A percentile compares a stretch with the other conserved stretches of the same genome.
Evolutionary conservation across 2,329 filamentous ascomycete genomes (phyloP).

Genomic region (Trichoderma sp.): DNA sequence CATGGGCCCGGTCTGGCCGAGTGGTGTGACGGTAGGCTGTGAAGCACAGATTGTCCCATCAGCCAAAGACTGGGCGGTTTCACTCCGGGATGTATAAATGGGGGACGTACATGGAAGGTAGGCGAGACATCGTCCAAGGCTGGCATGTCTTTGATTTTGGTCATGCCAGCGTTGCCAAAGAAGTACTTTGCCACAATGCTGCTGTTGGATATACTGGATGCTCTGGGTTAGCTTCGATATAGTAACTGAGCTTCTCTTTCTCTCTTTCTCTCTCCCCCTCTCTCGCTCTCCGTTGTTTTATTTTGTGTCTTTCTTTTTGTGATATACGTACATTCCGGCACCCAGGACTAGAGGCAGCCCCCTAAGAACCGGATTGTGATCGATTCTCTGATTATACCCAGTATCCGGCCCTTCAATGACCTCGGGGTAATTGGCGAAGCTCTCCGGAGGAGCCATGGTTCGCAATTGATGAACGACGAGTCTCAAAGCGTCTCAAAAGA

Average conservation of each 20-base stretch:
- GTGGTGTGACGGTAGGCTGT: slow-evolving; percentile 57
- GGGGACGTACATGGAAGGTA: slow-evolving; percentile 48
- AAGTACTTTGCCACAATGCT: slow-evolving; percentile 60
- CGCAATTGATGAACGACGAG: background rate
- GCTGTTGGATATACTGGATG: slow-evolving; percentile 56
- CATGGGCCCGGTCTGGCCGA: slow-evolving; percentile 38
- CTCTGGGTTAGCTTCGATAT: background rate
- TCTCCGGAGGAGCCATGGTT: slow-evolving; percentile 29
- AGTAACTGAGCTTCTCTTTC: background rate
- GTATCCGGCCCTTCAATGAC: slow-evolving; percentile 36
- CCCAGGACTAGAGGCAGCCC: slow-evolving; percentile 62
- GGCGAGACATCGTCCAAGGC: slow-evolving; percentile 44
- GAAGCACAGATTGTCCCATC: background rate
- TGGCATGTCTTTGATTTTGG: slow-evolving; percentile 44
- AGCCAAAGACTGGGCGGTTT: background rate
- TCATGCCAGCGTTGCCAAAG: slow-evolving; percentile 66
- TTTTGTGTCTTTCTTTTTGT: background rate
- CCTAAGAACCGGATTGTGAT: slow-evolving; percentile 67
- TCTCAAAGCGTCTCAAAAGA: background rate
- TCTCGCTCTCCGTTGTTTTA: too few species aligned
- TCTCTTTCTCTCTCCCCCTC: background rate
- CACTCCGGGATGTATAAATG: background rate
- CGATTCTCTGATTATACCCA: slow-evolving; percentile 35
- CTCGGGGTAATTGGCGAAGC: slow-evolving; percentile 44
- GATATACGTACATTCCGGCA: slow-evolving; percentile 52